Conservation (phyloP, 2,329 filamentous ascomycete species). For the Penicillium nordicum region DNA sequence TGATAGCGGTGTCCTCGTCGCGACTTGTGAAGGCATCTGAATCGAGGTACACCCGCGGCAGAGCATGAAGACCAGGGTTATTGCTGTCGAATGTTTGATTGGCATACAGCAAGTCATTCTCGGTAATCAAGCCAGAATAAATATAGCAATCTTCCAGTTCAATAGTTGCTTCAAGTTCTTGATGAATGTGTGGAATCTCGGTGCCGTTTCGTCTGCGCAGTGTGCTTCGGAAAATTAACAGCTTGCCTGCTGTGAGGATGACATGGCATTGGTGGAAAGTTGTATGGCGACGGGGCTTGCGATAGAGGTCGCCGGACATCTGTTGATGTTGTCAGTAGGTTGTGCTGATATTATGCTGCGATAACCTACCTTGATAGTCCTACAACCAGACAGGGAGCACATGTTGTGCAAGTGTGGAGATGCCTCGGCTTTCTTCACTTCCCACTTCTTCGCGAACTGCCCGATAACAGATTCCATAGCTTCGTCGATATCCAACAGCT, state of each 20-base stretch:
- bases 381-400: conserved; percentile 62
- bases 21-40: conserved; percentile 59
- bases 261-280: conserved; percentile 61
- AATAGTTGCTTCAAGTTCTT: conserved; percentile 57
- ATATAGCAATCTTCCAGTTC: conserved; percentile 63
- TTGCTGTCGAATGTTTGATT: conserved; percentile 64
- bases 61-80: conserved; percentile 56
- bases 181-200: conserved; percentile 58
- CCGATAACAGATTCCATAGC: conserved; percentile 63
- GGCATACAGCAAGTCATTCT: conserved; percentile 60
- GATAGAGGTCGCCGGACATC: conserved; percentile 61
- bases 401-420: conserved; percentile 64
- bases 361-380: conserved; percentile 51
- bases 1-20: conserved; percentile 64
- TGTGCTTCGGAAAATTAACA: conserved; percentile 61
- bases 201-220: conserved; percentile 55
- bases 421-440: conserved; percentile 62
- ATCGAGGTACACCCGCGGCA: conserved; percentile 58
- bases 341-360: neutral
- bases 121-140: conserved; percentile 62
- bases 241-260: conserved; percentile 57
- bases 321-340: conserved; percentile 20
- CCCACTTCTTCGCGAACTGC: conserved; percentile 66
- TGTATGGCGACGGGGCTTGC: conserved; percentile 60
- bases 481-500: conserved; percentile 61